phyloP scores from a whole-genome alignment of 2,329 filamentous ascomycete species.

The Magnaporthiopsis incrustans region DNA sequence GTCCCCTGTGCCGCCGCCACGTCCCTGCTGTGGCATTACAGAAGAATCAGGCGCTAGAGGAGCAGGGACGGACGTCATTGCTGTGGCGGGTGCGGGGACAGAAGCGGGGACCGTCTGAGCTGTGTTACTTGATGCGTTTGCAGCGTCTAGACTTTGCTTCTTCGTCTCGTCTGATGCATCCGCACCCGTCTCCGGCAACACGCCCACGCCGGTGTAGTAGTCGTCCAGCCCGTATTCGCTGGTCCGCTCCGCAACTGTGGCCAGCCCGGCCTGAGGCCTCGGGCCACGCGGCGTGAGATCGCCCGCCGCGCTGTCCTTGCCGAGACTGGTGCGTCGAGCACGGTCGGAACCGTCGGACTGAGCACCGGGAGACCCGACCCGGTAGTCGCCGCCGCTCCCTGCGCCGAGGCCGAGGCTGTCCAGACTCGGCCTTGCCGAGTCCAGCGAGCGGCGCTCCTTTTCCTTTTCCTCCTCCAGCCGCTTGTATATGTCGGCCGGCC shows the following conservation, averaged over 20 bases:
- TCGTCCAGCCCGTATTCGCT: conserved; percentile 49
- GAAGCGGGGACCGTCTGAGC: conserved; percentile 16
- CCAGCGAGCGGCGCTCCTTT: conserved; percentile 46
- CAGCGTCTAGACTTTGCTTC: neutral
- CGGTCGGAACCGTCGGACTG: conserved; percentile 9
- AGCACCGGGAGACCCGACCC: conserved; percentile 14
- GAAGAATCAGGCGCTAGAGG: neutral
- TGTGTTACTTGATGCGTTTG: neutral
- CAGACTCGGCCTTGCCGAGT: conserved; percentile 48
- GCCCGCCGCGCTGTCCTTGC: conserved; percentile 27
- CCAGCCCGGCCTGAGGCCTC: conserved; percentile 32
- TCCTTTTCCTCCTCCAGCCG: conserved; percentile 59
- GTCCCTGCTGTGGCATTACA: neutral
- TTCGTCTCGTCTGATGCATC: neutral
- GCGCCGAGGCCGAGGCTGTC: conserved; percentile 38
- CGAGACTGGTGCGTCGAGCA: conserved; percentile 17
- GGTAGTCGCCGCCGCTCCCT: conserved; percentile 19
- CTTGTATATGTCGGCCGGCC: conserved; percentile 71
- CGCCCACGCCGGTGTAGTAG: neutral
- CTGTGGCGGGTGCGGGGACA: conserved; percentile 14
- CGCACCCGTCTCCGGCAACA: neutral
- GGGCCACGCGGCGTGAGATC: conserved; percentile 12
- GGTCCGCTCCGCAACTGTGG: conserved; percentile 49
- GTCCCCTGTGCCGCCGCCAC: neutral
- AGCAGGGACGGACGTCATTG: conserved; percentile 6